Conservation (phyloP, 176 grass and related monocot species). For the Avena atlantica region DNA sequence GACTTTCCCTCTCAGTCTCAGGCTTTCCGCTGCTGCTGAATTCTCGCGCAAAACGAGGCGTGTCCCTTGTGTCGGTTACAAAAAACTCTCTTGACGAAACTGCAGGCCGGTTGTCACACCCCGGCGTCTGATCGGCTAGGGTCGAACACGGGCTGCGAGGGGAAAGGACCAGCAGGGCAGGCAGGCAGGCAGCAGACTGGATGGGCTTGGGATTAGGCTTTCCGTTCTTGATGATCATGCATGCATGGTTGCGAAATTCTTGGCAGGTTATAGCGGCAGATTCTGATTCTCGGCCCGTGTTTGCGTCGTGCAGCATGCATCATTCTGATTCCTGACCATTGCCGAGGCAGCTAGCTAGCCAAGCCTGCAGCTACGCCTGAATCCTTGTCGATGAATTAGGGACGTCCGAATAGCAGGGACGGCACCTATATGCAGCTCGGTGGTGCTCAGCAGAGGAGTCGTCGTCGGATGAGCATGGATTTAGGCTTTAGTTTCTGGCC, state of each 20-base stretch:
- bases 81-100: constrained; percentile 4
- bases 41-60: constrained; percentile 20
- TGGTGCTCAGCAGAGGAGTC: not conserved
- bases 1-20: not conserved
- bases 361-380: constrained; percentile 6
- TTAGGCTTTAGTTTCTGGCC: constrained; percentile 35
- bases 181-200: not conserved
- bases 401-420: constrained; percentile 9
- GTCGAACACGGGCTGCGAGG: not conserved
- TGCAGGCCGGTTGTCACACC: not conserved
- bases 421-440: not conserved
- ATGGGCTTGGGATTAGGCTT: constrained; percentile 33
- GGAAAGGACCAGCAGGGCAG: not conserved
- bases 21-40: constrained; percentile 43
- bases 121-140: not conserved
- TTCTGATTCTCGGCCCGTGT: not conserved
- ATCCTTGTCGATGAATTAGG: not conserved
- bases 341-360: not conserved
- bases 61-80: not conserved
- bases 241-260: not conserved
- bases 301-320: not conserved
- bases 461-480: constrained; percentile 7
- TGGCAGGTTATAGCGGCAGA: not conserved
- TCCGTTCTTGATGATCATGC: not conserved
- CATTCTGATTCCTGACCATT: constrained; percentile 46